Conservation (phyloP, 2,329 filamentous ascomycete genomes). For the Amphichorda felina region DNA sequence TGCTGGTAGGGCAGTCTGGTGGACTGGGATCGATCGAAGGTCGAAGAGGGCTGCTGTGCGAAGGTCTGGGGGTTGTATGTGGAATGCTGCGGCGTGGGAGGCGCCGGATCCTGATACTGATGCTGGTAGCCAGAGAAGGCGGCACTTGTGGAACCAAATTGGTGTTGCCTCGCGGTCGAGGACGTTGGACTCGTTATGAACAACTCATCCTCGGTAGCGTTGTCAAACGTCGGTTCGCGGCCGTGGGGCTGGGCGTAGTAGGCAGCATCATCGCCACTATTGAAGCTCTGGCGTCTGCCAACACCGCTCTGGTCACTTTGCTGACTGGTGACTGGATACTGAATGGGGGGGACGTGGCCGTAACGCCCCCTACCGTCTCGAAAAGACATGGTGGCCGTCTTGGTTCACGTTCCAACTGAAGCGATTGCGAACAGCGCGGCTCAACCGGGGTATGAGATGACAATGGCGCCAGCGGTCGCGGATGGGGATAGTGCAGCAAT, state of each 20-base stretch:
- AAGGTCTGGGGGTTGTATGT: conserved; percentile 65
- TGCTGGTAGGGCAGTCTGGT: conserved; percentile 34
- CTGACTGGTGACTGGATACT: conserved; percentile 41
- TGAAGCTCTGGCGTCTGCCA: conserved; percentile 56
- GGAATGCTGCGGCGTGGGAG: conserved; percentile 31
- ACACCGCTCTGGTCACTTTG: conserved; percentile 13
- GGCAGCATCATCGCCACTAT: conserved; percentile 59
- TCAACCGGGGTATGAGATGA: too few species aligned
- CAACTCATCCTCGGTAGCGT: conserved; percentile 41
- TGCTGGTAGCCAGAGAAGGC: conserved; percentile 40
- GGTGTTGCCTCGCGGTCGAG: conserved; percentile 9
- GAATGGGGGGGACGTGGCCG: conserved; percentile 53
- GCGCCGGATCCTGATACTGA: conserved; percentile 30
- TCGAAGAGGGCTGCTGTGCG: conserved; percentile 16
- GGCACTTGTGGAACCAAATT: conserved; percentile 29
- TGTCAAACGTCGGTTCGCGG: conserved; percentile 10
- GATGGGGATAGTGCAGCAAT: too few species aligned
- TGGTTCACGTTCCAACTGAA: background rate
- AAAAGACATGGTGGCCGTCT: conserved; percentile 42
- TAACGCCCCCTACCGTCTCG: conserved; percentile 51
- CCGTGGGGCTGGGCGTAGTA: conserved; percentile 30
- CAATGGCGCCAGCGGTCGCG: too few species aligned
- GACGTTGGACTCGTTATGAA: conserved; percentile 42
- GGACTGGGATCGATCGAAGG: conserved; percentile 34
- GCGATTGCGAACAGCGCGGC: too few species aligned